Evolutionary conservation across 23 red algal species (phyloP).

Genomic region (Rhodosorus marinus): DNA sequence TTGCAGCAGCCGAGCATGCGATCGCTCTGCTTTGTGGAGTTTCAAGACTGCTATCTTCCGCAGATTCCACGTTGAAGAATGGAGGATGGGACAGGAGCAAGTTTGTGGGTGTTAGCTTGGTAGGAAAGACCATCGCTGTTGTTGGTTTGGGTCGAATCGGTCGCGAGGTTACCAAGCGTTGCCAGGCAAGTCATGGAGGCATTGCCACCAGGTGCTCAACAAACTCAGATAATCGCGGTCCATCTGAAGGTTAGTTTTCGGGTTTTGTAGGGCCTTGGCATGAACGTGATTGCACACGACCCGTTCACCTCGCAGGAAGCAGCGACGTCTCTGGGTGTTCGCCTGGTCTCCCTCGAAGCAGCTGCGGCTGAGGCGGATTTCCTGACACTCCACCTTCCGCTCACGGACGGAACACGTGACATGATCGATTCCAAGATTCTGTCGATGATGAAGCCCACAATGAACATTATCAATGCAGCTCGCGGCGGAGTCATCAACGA

Average conservation of each 20-base stretch:
- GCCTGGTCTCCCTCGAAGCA: constrained; percentile 23
- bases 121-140: constrained; percentile 77
- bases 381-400: constrained; percentile 90
- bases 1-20: constrained; percentile 95
- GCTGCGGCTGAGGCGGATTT: constrained; percentile 44
- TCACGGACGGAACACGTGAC: constrained; percentile 47
- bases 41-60: constrained; percentile 40
- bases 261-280: constrained; percentile 74
- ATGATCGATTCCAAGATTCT: constrained; percentile 47
- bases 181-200: too few relatives aligned
- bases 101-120: constrained; percentile 69
- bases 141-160: constrained; percentile 89
- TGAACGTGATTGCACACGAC: constrained; percentile 83
- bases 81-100: constrained; percentile 55
- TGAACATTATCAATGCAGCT: constrained; percentile 79
- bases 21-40: constrained; percentile 63
- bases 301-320: constrained; percentile 64
- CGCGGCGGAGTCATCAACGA: constrained; percentile 82
- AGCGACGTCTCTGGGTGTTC: constrained; percentile 48
- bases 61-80: constrained; percentile 73
- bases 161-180: constrained; percentile 76
- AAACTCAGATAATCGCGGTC: too few relatives aligned
- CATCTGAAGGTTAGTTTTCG: too few relatives aligned
- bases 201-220: too few relatives aligned
- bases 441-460: constrained; percentile 37